Percentiles rank a stretch among this genome's conserved stretches.
phyloP scores from a whole-genome alignment of 2,329 filamentous ascomycete genomes.

The Epichloe aotearoae region DNA sequence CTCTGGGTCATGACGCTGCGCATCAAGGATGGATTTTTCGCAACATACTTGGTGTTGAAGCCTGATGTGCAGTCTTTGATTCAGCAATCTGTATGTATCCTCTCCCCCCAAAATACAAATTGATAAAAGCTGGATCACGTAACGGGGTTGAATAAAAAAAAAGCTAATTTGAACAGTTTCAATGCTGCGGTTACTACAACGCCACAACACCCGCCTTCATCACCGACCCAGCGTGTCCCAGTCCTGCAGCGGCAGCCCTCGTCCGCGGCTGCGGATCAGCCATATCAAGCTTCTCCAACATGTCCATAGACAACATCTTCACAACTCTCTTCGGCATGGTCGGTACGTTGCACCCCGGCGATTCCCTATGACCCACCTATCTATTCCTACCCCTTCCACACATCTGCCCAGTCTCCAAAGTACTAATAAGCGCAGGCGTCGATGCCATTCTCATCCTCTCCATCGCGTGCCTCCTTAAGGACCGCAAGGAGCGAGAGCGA shows the following conservation, averaged over 20 bases:
- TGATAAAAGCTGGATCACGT: neutral
- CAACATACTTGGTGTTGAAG: constrained; percentile 47
- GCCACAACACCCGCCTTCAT: constrained; percentile 59
- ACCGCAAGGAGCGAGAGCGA: constrained; percentile 65
- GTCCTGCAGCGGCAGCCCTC: constrained; percentile 55
- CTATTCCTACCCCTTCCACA: constrained; percentile 1
- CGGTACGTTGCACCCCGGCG: constrained; percentile 27
- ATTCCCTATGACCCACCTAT: too few species aligned
- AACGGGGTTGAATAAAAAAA: neutral
- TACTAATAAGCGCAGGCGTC: constrained; percentile 28
- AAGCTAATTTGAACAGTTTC: constrained; percentile 37
- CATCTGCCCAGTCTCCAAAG: neutral
- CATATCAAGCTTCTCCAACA: constrained; percentile 56
- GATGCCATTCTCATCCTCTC: constrained; percentile 56
- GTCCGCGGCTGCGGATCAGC: constrained; percentile 56
- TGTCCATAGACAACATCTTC: constrained; percentile 62
- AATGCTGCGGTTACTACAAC: constrained; percentile 71
- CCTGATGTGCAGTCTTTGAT: constrained; percentile 50
- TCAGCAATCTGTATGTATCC: constrained; percentile 48
- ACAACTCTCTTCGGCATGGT: constrained; percentile 71
- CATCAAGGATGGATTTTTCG: constrained; percentile 47
- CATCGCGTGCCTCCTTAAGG: constrained; percentile 65
- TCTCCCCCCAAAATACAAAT: too few species aligned
- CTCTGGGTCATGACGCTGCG: constrained; percentile 64
- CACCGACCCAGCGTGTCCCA: constrained; percentile 53